Evolutionary conservation across 805 yeast species (phyloP).

Genomic region (Candida stauntonica): DNA sequence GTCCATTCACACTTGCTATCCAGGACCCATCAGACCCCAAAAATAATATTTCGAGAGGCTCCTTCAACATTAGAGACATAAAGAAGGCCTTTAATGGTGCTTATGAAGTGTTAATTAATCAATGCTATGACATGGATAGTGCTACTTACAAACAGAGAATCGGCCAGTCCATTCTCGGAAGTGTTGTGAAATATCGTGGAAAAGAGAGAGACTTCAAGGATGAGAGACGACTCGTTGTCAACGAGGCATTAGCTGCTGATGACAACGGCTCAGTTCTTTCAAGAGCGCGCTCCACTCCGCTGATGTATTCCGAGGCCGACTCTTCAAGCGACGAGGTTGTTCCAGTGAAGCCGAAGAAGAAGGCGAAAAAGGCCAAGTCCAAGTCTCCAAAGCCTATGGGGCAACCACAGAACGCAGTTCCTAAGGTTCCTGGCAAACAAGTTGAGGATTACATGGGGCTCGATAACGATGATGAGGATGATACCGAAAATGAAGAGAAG

Average conservation of each 20-base stretch:
- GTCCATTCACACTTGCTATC: conserved; percentile 63
- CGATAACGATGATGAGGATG: conserved; percentile 19
- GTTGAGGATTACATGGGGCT: conserved; percentile 19
- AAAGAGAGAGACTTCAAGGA: conserved; percentile 73
- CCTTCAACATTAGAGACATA: conserved; percentile 73
- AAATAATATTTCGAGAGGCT: conserved; percentile 85
- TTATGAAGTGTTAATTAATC: conserved; percentile 66
- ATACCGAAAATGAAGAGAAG: conserved; percentile 25
- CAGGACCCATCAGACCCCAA: conserved; percentile 83
- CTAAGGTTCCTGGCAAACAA: conserved; percentile 8
- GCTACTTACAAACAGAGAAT: conserved; percentile 62
- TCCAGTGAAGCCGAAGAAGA: conserved; percentile 1
- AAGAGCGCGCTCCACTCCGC: conserved; percentile 20
- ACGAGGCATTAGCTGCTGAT: conserved; percentile 47
- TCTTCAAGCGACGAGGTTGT: conserved; percentile 16
- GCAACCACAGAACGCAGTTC: no score
- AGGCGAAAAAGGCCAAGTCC: background rate
- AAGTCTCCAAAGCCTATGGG: no score
- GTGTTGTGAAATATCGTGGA: conserved; percentile 71
- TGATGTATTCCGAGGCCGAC: conserved; percentile 9
- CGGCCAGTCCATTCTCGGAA: conserved; percentile 74
- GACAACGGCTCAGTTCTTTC: conserved; percentile 10
- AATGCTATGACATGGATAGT: conserved; percentile 67
- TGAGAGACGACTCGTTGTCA: conserved; percentile 58
- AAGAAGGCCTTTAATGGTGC: conserved; percentile 89